Base-by-base conservation (phyloP, 176 grass and related monocot genomes). In the Triticum timopheevii region DNA sequence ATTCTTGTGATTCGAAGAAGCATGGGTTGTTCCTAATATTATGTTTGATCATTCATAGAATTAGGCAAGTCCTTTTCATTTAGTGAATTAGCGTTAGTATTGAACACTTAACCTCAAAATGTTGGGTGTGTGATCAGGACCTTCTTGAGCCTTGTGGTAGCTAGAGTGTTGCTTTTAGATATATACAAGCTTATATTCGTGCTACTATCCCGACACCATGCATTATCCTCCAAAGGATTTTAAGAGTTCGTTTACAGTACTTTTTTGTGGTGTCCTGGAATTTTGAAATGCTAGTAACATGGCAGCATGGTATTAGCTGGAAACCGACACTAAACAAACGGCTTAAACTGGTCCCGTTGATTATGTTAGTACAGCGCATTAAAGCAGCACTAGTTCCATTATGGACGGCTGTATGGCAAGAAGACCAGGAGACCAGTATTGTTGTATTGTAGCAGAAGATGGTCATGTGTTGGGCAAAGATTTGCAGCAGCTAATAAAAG, bases 271-370 rank as follows among this genome's bases (percentile, higher is more conserved):
- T 22, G 27, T 12, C 24, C 25, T 4, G 67, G 19, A 77, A 56
- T 56, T 77, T 56, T 56, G 30, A 56, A 77, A 56, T 34, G 9
- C 74, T 77, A 77, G 31, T 77, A 58, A 19, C 49, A 77, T 77
- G 49, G 27, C 28, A 35, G 17, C 74, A 35, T 28, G 47, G 23
- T 34, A 33, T 47, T 76, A 77, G 74, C 73, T 54, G 73, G 73
- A 77, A 54, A 77, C 15, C 52, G 8, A 17, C 17, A 77, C 27
- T 77, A 77, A 19, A 77, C 47, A 28, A 19, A 28, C 12, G 27
- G 73, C 28, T 30, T 28, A 22, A 54, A 56, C 9, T 69, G 36
- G 69, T 23, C 17, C 36, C 47, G 15, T 16, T 50, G 47, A 50
- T 50, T 15, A 50, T 50, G 47, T 50, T 50, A 50, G 15, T 17